Conservation (phyloP, 2,329 filamentous ascomycete species). For the Pseudogymnoascus sp. region DNA sequence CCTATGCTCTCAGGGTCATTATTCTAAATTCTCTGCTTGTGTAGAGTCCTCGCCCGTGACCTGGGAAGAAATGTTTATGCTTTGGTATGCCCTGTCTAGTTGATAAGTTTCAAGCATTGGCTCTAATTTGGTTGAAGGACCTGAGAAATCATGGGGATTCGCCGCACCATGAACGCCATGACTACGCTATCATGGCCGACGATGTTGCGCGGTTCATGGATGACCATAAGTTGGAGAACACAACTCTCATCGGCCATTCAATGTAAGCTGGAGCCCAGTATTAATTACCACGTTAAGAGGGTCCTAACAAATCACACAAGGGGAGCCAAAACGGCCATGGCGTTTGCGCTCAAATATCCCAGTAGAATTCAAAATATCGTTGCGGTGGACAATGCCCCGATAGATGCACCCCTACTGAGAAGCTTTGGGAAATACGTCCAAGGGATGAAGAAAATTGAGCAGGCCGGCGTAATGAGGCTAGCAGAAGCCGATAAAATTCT, state of each 20-base stretch:
- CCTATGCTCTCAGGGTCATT: constrained; percentile 5
- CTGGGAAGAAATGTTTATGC: constrained; percentile 75
- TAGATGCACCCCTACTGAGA: constrained; percentile 67
- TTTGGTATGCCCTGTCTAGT: constrained; percentile 47
- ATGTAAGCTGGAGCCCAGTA: constrained; percentile 51
- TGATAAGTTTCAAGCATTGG: constrained; percentile 9
- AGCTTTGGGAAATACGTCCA: constrained; percentile 75
- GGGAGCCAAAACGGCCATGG: constrained; percentile 92
- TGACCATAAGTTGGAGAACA: constrained; percentile 59
- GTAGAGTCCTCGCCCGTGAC: constrained; percentile 72
- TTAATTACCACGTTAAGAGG: neutral
- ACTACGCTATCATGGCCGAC: constrained; percentile 74
- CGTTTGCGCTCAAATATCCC: constrained; percentile 66
- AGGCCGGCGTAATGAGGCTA: constrained; percentile 58
- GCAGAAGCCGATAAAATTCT: constrained; percentile 77
- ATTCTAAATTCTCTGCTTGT: neutral
- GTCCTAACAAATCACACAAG: constrained; percentile 32
- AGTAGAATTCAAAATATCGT: constrained; percentile 63
- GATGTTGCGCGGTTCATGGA: constrained; percentile 76
- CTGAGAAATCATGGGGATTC: constrained; percentile 91
- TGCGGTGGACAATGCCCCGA: constrained; percentile 85
- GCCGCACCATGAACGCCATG: constrained; percentile 67
- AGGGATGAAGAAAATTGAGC: constrained; percentile 78
- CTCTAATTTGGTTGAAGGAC: constrained; percentile 48
- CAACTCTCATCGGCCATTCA: constrained; percentile 84